Evolutionary conservation across 768 basidiomycete genomes (phyloP).

Genomic region (Hydnomerulius pinastri): DNA sequence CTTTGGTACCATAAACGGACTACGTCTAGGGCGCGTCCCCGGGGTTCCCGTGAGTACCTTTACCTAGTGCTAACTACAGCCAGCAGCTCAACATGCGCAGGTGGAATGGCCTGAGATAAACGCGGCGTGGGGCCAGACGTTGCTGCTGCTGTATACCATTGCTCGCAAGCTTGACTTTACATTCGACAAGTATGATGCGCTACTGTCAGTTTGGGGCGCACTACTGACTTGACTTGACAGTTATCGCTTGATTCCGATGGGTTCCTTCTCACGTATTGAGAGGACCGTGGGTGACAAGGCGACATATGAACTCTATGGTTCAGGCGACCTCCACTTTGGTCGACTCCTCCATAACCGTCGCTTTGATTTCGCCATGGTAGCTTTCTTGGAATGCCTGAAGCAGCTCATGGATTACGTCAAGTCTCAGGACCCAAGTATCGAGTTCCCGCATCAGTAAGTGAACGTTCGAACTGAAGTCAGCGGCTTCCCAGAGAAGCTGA

Average conservation of each 20-base stretch:
- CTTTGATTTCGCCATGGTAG: constrained; percentile 96
- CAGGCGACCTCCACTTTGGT: constrained; percentile 87
- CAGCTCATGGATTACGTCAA: constrained; percentile 88
- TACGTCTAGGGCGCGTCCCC: constrained; percentile 86
- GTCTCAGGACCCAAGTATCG: constrained; percentile 66
- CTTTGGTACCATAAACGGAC: constrained; percentile 97
- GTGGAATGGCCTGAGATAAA: constrained; percentile 99
- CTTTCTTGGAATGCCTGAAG: constrained; percentile 91
- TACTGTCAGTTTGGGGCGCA: background rate
- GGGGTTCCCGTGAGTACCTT: constrained; percentile 65
- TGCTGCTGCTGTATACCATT: constrained; percentile 89
- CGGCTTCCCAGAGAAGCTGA: background rate
- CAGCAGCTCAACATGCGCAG: constrained; percentile 36
- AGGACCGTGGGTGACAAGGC: constrained; percentile 79
- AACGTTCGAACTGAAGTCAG: background rate
- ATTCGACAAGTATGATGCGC: constrained; percentile 71
- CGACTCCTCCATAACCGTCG: constrained; percentile 91
- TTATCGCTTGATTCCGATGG: constrained; percentile 90
- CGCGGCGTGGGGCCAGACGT: constrained; percentile 96
- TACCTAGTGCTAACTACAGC: background rate
- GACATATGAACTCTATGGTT: constrained; percentile 90
- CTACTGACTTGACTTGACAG: constrained; percentile 41
- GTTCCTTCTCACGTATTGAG: constrained; percentile 93
- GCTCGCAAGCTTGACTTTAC: constrained; percentile 88
- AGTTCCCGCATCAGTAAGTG: constrained; percentile 87